phyloP scores from a whole-genome alignment of 1,284 basidiomycete genomes.

The Bjerkandera adusta region DNA sequence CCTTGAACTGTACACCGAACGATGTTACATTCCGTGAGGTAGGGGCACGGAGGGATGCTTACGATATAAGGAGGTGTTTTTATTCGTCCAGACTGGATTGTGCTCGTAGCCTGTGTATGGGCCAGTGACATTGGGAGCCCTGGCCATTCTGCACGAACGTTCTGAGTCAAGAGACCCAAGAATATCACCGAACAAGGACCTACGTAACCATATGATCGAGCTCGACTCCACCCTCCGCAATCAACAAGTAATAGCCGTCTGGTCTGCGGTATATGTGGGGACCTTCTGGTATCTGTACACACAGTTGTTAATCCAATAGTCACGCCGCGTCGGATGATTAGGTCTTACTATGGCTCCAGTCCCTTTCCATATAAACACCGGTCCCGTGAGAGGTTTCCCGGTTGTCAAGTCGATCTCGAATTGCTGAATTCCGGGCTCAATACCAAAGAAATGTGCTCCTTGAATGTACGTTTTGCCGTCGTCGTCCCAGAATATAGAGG shows the following conservation, averaged over 20 bases:
- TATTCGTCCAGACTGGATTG: constrained; percentile 20
- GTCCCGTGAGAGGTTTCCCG: constrained; percentile 28
- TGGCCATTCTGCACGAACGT: constrained; percentile 25
- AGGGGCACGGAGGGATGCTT: constrained; percentile 2
- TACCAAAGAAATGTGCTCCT: constrained; percentile 32
- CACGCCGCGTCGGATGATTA: too few species aligned
- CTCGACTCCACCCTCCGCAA: constrained; percentile 33
- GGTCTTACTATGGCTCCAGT: constrained; percentile 30
- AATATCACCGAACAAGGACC: too few species aligned
- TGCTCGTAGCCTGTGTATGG: constrained; percentile 22
- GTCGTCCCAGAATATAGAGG: constrained; percentile 35
- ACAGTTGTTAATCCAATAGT: neutral
- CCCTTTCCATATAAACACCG: constrained; percentile 32
- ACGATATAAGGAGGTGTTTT: constrained; percentile 20
- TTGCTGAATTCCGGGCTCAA: constrained; percentile 16
- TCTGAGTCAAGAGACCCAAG: too few species aligned
- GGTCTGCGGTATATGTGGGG: constrained; percentile 28
- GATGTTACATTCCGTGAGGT: neutral
- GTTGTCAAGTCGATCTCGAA: constrained; percentile 23
- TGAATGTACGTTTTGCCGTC: constrained; percentile 34
- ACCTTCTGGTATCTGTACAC: constrained; percentile 26
- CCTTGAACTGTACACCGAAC: constrained; percentile 21
- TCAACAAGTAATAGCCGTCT: constrained; percentile 29
- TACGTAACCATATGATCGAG: constrained; percentile 24
- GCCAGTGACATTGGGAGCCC: constrained; percentile 25